Percentiles rank a stretch among this genome's conserved stretches.
These are phyloP conservation scores for Cinnamomum chago DNA, from an alignment of 164 flowering plant species.

Conservation along the genomic window DNA sequence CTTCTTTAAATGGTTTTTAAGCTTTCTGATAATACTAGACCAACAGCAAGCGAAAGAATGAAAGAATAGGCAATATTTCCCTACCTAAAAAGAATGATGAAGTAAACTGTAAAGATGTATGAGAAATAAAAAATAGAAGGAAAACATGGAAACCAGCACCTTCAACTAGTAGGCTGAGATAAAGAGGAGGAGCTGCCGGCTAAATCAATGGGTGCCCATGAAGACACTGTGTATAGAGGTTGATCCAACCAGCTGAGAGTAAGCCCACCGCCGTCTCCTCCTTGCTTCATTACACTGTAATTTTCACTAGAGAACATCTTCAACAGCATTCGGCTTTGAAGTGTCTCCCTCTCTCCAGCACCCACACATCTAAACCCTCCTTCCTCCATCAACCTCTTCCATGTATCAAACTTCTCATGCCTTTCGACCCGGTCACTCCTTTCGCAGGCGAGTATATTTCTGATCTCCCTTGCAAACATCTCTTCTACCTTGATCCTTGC, in stretches of 20 bases:
- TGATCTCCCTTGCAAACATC: conserved; percentile 73
- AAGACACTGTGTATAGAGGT: conserved; percentile 82
- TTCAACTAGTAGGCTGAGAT: conserved; percentile 49
- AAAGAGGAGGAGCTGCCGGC: conserved; percentile 58
- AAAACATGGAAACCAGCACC: background rate
- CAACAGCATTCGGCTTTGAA: conserved; percentile 73
- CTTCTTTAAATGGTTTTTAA: background rate
- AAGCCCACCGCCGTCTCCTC: conserved; percentile 42
- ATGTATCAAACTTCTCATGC: conserved; percentile 56
- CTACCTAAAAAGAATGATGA: conserved; percentile 57
- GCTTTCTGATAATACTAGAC: conserved; percentile 8
- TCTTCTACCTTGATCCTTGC: conserved; percentile 74
- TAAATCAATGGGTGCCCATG: conserved; percentile 66
- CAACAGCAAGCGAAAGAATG: conserved; percentile 53
- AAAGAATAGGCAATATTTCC: conserved; percentile 40
- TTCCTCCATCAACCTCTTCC: conserved; percentile 67
- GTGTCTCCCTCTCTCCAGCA: conserved; percentile 52
- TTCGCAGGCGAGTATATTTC: conserved; percentile 79
- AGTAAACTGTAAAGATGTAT: conserved; percentile 4
- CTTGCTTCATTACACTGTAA: conserved; percentile 45
- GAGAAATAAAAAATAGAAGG: conserved; percentile 2
- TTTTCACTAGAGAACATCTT: conserved; percentile 60
- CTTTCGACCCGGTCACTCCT: conserved; percentile 78
- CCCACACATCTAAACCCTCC: conserved; percentile 55
- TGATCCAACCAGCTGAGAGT: conserved; percentile 76